These are phyloP conservation scores for Cryptococcus hybrid DNA, from an alignment of 1,284 basidiomycete species.

Conservation along the genomic window DNA sequence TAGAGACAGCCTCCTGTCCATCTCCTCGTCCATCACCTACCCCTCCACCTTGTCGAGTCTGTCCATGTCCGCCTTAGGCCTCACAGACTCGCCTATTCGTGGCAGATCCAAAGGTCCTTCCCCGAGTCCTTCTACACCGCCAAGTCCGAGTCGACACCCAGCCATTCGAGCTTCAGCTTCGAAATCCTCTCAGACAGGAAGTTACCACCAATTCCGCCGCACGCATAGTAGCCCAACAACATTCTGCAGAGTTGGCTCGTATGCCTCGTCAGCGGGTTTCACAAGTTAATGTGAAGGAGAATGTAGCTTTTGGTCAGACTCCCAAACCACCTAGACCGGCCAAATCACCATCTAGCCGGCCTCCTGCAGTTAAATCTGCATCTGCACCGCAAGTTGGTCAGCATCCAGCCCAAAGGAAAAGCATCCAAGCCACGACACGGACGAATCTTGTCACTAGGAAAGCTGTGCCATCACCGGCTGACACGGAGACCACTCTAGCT, in stretches of 20 bases:
- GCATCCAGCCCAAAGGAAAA: too few relatives aligned
- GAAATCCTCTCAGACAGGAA: slow-evolving; percentile 8
- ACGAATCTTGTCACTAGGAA: too few relatives aligned
- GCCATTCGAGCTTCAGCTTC: slow-evolving; percentile 5
- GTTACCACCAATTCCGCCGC: slow-evolving; percentile 11
- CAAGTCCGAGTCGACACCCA: neutral
- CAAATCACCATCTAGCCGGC: neutral
- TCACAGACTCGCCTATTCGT: slow-evolving; percentile 15
- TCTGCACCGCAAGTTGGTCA: neutral
- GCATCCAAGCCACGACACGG: neutral
- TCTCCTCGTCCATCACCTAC: slow-evolving; percentile 8
- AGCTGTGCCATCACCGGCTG: slow-evolving; percentile 1
- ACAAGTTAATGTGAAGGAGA: neutral
- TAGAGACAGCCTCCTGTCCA: slow-evolving; percentile 12
- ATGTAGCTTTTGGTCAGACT: neutral
- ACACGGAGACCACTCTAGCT: slow-evolving; percentile 4
- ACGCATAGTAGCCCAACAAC: slow-evolving; percentile 1
- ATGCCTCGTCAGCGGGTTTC: neutral
- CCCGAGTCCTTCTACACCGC: neutral
- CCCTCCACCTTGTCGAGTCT: slow-evolving; percentile 14
- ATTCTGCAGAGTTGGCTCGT: neutral
- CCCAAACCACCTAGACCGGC: neutral
- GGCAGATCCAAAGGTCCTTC: neutral
- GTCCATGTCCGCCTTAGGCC: slow-evolving; percentile 13
- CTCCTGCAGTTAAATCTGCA: neutral